Conservation (phyloP, 257 asterid species). For the Petunia secreta region DNA sequence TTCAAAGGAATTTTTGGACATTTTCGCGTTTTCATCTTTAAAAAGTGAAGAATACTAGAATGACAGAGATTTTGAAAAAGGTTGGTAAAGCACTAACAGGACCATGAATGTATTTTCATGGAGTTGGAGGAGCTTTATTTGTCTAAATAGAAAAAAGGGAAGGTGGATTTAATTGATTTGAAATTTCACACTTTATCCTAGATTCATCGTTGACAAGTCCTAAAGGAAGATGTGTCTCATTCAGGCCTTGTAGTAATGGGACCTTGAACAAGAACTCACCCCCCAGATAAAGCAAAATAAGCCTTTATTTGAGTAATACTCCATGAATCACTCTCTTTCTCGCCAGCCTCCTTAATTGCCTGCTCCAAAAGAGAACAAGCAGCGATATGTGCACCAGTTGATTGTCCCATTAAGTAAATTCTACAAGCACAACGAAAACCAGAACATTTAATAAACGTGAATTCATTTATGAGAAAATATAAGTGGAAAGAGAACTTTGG, state of each 20-base stretch:
- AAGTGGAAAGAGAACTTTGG: neutral
- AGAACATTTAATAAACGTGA: constrained; percentile 18
- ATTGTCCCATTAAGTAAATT: constrained; percentile 91
- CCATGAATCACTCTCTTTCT: constrained; percentile 72
- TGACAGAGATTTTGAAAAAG: no score
- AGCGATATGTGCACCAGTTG: constrained; percentile 95
- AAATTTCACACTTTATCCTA: no score
- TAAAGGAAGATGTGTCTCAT: neutral
- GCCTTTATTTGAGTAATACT: constrained; percentile 79
- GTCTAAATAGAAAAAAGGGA: no score
- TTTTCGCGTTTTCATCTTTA: no score
- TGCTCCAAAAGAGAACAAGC: constrained; percentile 86
- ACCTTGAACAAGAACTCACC: constrained; percentile 49
- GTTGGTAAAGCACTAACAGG: no score
- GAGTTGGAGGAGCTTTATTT: no score
- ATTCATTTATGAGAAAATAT: neutral
- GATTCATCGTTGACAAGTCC: neutral
- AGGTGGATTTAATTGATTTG: no score
- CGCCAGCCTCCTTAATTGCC: constrained; percentile 77
- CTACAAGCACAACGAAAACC: constrained; percentile 37
- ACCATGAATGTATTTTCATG: no score
- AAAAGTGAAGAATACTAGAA: no score
- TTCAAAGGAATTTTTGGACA: no score
- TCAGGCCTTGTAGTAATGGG: neutral
- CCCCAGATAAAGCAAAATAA: constrained; percentile 94